Evolutionary conservation across 805 yeast genomes (phyloP), one percentile per base, ranked within the genome.

Genomic region (Starmera dryadoides): DNA sequence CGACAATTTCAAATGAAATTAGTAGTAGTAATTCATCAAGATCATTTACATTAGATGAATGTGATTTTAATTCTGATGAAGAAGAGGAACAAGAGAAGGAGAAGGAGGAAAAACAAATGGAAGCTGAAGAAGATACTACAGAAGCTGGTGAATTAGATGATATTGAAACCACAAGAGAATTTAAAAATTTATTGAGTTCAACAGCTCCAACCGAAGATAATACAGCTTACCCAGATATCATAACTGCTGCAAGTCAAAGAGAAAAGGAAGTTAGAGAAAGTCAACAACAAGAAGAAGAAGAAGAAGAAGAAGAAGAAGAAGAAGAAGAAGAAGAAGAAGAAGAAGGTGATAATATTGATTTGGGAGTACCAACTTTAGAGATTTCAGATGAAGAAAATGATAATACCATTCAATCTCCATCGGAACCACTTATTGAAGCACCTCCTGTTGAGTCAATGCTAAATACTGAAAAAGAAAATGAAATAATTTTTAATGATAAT

Each of bases 21-120:
- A 22, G 35, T n/a, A 25, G 10, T 25, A 25, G n/a, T n/a, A n/a
- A n/a, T n/a, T n/a, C n/a, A n/a, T n/a, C n/a, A n/a, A 25, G 34
- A 3, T 47, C 43, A 4, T 47, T 45, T 31, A 38, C 46, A 1
- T 17, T 49, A 15, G 45, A 44, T 28, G 53, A 42, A 25, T 40
- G 38, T 4, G 52, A 47, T 34, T 34, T 52, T 10, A 40, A 25
- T 10, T 37, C 47, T 17, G 30, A 10, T 4, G 39, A 31, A n/a
- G 37, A 29, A n/a, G 40, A 35, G 4, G 39, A 30, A 21, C 36
- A 40, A 18, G 40, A 43, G 12, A 41, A 30, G 21, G 40, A 32
- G n/a, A 42, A 28, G 19, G 37, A 20, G 6, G 39, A 28, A 16
- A 38, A 36, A 8, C 41, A 34, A n/a, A n/a, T n/a, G n/a, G n/a